Base-by-base conservation (phyloP, 306 rosid genomes). In the Gynostemma pentaphyllum region DNA sequence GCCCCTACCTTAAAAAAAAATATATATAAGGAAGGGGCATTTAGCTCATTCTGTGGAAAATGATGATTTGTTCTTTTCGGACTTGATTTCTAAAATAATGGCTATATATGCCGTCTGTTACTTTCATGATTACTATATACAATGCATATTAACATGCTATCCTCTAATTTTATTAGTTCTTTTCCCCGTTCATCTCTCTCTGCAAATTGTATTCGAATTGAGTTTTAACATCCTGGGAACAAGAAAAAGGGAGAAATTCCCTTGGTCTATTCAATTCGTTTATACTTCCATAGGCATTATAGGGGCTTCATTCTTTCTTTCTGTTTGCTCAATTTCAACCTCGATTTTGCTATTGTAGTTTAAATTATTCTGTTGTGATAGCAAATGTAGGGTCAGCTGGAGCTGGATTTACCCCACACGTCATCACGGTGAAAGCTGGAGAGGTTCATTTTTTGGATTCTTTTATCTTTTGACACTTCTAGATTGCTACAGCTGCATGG, bases 341-440 rank as follows among this genome's bases (percentile, higher is more conserved):
- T 45, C 45, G 55, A 9, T 63, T 28, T 14, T 65, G 36, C 15
- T 27, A 34, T 48, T 34, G 22, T 6, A 19, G 27, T 23, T 64
- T 40, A 5, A 64, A 9, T 8, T 36, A 45, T 47, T 21, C 4
- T 29, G 52, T 34, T 22, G 15, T 7, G 11, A 27, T 36, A 56
- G n/a, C n/a, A n/a, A 52, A 45, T 72, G 68, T 79, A 79, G 94
- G 86, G 21, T 65, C 84, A 59, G 76, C 67, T 0, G 77, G 79
- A 28, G 22, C 50, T 52, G 75, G 80, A 24, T 79, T 83, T 44
- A 72, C 80, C 4, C 79, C 87, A 5, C 90, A 89, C 57, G 77
- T 86, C 65, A 76, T 86, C 45, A 82, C 85, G 19, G 95, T 82
- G 37, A 75, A 82, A 70, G 74, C 88, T 24, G 95, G 95, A 65